Conservation (phyloP, 2,329 filamentous ascomycete species). For the Blastomyces gilchristii region DNA sequence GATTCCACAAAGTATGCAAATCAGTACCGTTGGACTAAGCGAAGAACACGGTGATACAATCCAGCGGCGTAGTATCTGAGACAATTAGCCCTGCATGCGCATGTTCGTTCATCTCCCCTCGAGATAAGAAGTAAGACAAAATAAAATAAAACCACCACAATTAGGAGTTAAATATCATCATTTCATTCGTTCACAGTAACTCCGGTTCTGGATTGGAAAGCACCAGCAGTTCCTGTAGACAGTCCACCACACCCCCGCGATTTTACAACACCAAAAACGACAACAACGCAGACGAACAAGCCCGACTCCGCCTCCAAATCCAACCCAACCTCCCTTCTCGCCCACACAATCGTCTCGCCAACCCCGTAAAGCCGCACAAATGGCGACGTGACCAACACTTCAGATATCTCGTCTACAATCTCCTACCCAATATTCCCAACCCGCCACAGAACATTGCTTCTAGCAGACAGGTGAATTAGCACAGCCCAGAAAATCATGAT, state of each 20-base stretch:
- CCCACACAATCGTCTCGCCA: background rate
- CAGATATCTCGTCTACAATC: background rate
- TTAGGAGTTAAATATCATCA: background rate
- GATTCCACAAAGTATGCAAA: background rate
- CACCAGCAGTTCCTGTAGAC: background rate
- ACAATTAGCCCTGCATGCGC: no score
- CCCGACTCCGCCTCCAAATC: background rate
- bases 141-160: background rate
- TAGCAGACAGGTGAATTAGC: conserved; percentile 11
- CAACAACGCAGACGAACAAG: background rate
- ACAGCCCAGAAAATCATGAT: conserved; percentile 18
- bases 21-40: background rate
- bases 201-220: background rate
- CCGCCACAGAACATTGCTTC: background rate
- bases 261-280: background rate
- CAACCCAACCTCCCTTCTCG: background rate
- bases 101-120: no score
- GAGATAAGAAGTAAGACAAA: background rate
- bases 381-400: background rate
- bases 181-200: background rate
- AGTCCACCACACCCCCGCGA: background rate
- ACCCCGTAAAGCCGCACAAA: background rate
- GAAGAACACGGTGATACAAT: background rate
- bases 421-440: background rate
- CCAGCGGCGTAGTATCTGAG: no score